Percentiles rank a stretch among this genome's conserved stretches.
These are phyloP conservation scores for Phoma sp. DNA, from an alignment of 2,329 filamentous ascomycete species.

Conservation along the genomic window DNA sequence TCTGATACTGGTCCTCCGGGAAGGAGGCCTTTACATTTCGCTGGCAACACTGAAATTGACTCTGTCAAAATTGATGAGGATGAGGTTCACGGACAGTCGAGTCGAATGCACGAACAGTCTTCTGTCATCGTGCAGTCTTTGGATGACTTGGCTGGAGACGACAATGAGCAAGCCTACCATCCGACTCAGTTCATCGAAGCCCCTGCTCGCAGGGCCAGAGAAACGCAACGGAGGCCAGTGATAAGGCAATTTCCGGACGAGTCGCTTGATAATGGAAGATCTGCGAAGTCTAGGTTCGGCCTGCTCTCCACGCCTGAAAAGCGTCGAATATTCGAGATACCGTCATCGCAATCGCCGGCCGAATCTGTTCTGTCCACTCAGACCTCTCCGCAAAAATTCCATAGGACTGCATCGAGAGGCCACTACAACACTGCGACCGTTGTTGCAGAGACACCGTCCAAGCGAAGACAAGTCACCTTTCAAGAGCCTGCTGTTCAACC, in stretches of 20 bases:
- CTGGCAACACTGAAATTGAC: neutral
- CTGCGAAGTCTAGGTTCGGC: conserved; percentile 30
- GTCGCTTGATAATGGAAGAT: neutral
- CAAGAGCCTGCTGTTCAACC: conserved; percentile 18
- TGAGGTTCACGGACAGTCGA: neutral
- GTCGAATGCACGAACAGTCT: neutral
- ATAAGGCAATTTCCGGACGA: neutral
- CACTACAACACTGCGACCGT: conserved; percentile 17
- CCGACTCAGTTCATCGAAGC: conserved; percentile 39
- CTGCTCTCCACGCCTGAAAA: conserved; percentile 44
- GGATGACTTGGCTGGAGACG: conserved; percentile 2
- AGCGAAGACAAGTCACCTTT: conserved; percentile 40
- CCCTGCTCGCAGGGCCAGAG: conserved; percentile 21
- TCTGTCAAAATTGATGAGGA: neutral
- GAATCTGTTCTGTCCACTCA: conserved; percentile 41
- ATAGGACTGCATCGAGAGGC: conserved; percentile 24
- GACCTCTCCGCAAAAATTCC: conserved; percentile 25
- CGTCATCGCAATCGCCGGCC: conserved; percentile 46
- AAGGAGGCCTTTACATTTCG: neutral
- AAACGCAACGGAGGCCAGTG: conserved; percentile 8
- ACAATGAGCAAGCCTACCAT: conserved; percentile 32
- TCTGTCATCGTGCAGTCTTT: neutral
- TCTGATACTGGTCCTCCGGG: neutral
- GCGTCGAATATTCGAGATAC: conserved; percentile 39
- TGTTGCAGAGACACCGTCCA: conserved; percentile 36